Conservation (phyloP, 352 stramenopile genomes). For the Globisporangium perplexum region DNA sequence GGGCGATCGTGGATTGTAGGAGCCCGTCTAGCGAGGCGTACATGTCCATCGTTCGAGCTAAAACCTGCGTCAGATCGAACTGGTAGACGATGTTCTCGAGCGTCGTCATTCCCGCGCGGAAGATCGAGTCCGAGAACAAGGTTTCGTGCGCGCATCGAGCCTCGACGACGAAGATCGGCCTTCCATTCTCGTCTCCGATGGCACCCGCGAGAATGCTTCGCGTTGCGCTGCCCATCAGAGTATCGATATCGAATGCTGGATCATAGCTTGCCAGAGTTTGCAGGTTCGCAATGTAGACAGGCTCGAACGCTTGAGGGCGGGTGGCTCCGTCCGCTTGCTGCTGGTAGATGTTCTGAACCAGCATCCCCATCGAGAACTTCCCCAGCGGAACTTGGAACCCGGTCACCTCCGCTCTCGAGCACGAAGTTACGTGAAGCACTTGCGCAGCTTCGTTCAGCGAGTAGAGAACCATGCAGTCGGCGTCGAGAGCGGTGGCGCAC, state of each 20-base stretch:
- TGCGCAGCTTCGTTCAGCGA: slow-evolving; percentile 29
- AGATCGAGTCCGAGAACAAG: slow-evolving; percentile 46
- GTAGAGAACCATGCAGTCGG: slow-evolving; percentile 51
- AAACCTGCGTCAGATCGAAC: slow-evolving; percentile 45
- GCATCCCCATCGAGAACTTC: slow-evolving; percentile 39
- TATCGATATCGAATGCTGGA: slow-evolving; percentile 37
- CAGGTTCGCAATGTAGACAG: slow-evolving; percentile 40
- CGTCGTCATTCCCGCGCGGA: slow-evolving; percentile 42
- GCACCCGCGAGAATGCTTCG: slow-evolving; percentile 24
- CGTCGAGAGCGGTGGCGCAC: slow-evolving; percentile 27
- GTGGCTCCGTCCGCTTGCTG: slow-evolving; percentile 1
- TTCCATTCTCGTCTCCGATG: slow-evolving; percentile 42
- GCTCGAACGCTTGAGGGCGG: slow-evolving; percentile 16
- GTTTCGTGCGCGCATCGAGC: slow-evolving; percentile 35
- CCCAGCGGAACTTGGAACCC: slow-evolving; percentile 46
- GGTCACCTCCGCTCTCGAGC: slow-evolving; percentile 31
- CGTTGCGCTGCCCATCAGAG: slow-evolving; percentile 13
- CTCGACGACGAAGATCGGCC: slow-evolving; percentile 56
- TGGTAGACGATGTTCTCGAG: slow-evolving; percentile 66
- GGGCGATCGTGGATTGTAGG: slow-evolving; percentile 22
- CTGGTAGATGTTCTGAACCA: slow-evolving; percentile 25
- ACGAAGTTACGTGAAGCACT: slow-evolving; percentile 42
- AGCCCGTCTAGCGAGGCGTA: slow-evolving; percentile 35
- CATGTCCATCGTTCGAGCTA: slow-evolving; percentile 20
- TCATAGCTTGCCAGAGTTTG: slow-evolving; percentile 36